Evolutionary conservation across 768 basidiomycete species (phyloP), one percentile per base, ranked within the genome.

Genomic region (Psilocybe cyanescens): DNA sequence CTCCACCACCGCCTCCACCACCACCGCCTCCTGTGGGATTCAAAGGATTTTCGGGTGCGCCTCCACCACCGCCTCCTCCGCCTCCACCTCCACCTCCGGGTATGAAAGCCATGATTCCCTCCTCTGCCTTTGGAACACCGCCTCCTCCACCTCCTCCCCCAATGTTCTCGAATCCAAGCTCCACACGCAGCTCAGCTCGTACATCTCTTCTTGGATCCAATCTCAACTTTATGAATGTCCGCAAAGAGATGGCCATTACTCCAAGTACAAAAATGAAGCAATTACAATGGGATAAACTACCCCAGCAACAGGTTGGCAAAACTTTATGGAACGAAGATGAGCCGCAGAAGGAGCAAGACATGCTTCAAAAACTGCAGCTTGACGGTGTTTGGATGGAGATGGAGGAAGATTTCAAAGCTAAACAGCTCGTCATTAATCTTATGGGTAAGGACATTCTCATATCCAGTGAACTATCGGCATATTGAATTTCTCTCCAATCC

Each of bases 271-370:
- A 95, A 82, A 95, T 98, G 92, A 98, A 98, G 72, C 95, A 98
- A 72, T 79, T 99, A 58, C 96, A 98, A 71, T 99, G 97, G 97
- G 96, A 98, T 72, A 99, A 98, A 70, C 82, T 99, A n/a, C 88
- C 92, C 24, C 94, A 94, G 59, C 89, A 91, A 65, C 89, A 92
- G 67, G 88, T 94, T 35, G 80, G 80, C 1, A 91, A 90, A 71
- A 99, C 96, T 0, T 78, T 98, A 12, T 99, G 95, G 92, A 90
- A 82, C 55, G 83, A 83, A 41, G 92, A 94, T 61, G 74, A 81
- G 60, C 76, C 83, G 1, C 79, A 86, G 65, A 88, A 87, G 69
- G 92, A 94, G 70, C 79, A 85, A 62, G 89, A 92, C 66, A 93
- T 95, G 83, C 75, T 95, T 46, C 83, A 87, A 72, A 92, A 92